Percentiles rank a stretch among this genome's conserved stretches.
phyloP scores from a whole-genome alignment of 441 rosid genomes.

The Erodium texanum region DNA sequence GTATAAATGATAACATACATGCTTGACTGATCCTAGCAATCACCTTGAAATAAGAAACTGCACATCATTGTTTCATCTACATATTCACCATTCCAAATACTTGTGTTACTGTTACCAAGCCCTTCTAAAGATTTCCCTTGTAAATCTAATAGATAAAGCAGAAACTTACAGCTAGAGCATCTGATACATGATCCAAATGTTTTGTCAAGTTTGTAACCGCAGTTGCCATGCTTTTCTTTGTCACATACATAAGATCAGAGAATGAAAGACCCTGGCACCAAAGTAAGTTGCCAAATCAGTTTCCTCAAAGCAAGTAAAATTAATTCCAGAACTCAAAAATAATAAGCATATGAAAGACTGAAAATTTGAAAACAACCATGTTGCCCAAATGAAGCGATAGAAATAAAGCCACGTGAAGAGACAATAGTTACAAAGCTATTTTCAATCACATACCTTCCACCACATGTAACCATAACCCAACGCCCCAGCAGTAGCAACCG shows the following conservation, averaged over 20 bases:
- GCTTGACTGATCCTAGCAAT: background rate
- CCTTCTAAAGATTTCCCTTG: background rate
- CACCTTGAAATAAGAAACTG: background rate
- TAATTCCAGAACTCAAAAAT: background rate
- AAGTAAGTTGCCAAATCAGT: conserved; percentile 11
- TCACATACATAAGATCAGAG: conserved; percentile 79
- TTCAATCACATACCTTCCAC: conserved; percentile 71
- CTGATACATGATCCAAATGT: conserved; percentile 69
- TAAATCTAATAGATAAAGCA: conserved; percentile 10
- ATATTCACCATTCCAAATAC: background rate
- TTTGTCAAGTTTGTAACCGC: conserved; percentile 73
- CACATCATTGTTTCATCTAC: background rate
- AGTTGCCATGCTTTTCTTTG: conserved; percentile 61
- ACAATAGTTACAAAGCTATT: background rate
- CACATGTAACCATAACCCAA: conserved; percentile 98
- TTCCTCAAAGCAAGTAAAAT: conserved; percentile 13
- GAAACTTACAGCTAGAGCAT: conserved; percentile 66
- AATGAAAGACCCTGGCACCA: conserved; percentile 58
- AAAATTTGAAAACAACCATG: background rate
- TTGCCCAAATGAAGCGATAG: background rate
- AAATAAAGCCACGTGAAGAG: too few relatives aligned
- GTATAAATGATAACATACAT: background rate
- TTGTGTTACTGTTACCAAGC: background rate
- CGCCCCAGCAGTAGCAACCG: conserved; percentile 78
- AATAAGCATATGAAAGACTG: background rate